Evolutionary conservation across 1,284 basidiomycete genomes (phyloP).

Genomic region (Cronartium quercuum): DNA sequence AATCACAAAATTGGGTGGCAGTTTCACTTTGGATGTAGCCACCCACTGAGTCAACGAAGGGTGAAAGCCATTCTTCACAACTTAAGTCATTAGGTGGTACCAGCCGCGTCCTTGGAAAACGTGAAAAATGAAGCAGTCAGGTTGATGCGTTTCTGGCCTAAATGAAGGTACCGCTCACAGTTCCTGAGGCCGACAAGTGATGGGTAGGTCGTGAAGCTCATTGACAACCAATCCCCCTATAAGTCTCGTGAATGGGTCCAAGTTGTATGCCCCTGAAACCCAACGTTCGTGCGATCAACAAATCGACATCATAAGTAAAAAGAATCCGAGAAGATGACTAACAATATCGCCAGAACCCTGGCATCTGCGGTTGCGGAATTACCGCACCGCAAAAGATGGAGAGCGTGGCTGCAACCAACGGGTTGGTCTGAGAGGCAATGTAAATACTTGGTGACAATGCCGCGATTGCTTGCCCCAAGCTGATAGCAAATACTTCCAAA

Average conservation of each 20-base stretch:
- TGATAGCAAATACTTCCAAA: conserved; percentile 33
- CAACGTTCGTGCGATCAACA: no score
- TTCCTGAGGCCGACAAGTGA: conserved; percentile 20
- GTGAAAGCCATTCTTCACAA: conserved; percentile 63
- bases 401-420: conserved; percentile 6
- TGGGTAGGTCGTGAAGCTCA: conserved; percentile 31
- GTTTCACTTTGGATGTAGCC: conserved; percentile 66
- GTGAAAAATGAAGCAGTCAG: background rate
- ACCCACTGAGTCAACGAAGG: conserved; percentile 53
- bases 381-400: conserved; percentile 43
- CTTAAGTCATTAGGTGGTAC: conserved; percentile 67
- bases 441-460: conserved; percentile 31
- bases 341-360: conserved; percentile 69
- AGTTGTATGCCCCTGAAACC: conserved; percentile 42
- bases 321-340: conserved; percentile 48
- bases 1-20: conserved; percentile 61
- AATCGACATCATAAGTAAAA: background rate
- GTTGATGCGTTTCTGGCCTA: background rate
- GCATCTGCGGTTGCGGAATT: conserved; percentile 55
- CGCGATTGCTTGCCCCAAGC: conserved; percentile 31
- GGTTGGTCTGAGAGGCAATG: conserved; percentile 27
- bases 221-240: conserved; percentile 52
- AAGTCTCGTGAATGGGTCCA: conserved; percentile 62
- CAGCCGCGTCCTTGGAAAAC: conserved; percentile 60
- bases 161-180: conserved; percentile 22